Percentiles rank a stretch among this genome's conserved stretches.
phyloP scores from a whole-genome alignment of 495 filamentous ascomycete genomes.

The Xylaria acuta region DNA sequence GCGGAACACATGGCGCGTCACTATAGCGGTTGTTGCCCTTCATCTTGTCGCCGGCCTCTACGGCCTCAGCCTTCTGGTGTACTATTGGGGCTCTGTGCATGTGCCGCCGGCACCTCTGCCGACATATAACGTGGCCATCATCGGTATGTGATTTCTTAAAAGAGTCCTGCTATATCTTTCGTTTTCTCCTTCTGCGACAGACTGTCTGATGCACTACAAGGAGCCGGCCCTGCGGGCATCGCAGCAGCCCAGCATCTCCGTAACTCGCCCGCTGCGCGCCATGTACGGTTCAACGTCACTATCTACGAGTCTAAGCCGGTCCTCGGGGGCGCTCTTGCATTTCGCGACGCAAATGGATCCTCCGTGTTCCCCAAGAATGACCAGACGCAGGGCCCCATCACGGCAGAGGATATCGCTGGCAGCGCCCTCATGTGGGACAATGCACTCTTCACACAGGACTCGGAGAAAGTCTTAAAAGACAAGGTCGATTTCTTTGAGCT shows the following conservation, averaged over 20 bases:
- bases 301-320: constrained; percentile 36
- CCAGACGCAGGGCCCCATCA: constrained; percentile 30
- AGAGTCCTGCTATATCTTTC: neutral
- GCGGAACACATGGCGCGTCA: neutral
- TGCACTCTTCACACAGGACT: constrained; percentile 33
- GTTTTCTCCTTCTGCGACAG: neutral
- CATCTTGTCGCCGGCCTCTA: neutral
- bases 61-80: neutral
- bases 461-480: constrained; percentile 31
- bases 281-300: constrained; percentile 33
- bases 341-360: constrained; percentile 27
- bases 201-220: constrained; percentile 16
- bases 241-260: constrained; percentile 35
- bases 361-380: constrained; percentile 34
- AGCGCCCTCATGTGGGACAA: constrained; percentile 34
- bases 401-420: constrained; percentile 38
- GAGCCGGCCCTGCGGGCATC: constrained; percentile 40
- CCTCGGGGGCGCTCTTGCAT: constrained; percentile 35
- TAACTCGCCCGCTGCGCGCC: neutral
- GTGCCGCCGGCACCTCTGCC: constrained; percentile 17
- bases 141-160: constrained; percentile 25
- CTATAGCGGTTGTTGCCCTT: neutral
- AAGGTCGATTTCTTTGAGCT: constrained; percentile 32
- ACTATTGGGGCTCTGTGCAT: neutral
- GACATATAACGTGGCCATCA: constrained; percentile 32